Conservation (phyloP, 495 filamentous ascomycete genomes). For the Penicillium soppii region DNA sequence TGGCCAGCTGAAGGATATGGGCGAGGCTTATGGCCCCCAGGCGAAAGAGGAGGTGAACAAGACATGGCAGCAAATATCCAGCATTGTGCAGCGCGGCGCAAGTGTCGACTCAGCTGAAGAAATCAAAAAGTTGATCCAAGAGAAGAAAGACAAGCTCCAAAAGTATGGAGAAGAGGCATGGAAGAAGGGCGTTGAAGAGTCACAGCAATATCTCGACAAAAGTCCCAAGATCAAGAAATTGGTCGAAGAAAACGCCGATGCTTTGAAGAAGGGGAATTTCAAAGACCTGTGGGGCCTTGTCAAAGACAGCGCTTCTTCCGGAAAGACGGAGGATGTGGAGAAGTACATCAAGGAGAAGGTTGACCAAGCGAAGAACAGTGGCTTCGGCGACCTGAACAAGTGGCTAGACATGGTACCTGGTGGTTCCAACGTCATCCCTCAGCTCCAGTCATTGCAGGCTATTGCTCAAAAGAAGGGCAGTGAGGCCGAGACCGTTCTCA, state of each 20-base stretch:
- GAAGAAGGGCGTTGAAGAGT: conserved; percentile 61
- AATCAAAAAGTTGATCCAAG: conserved; percentile 58
- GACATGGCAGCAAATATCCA: conserved; percentile 59
- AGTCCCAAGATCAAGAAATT: conserved; percentile 63
- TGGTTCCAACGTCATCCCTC: conserved; percentile 54
- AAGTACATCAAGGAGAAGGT: conserved; percentile 55
- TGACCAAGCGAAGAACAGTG: conserved; percentile 51
- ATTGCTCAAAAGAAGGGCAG: conserved; percentile 56
- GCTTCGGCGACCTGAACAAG: conserved; percentile 40
- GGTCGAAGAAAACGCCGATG: conserved; percentile 58
- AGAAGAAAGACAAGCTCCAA: conserved; percentile 60
- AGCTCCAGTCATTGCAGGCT: conserved; percentile 52
- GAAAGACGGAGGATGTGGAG: conserved; percentile 54
- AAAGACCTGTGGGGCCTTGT: conserved; percentile 52
- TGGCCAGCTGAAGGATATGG: conserved; percentile 62
- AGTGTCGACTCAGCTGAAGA: conserved; percentile 48
- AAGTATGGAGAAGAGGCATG: conserved; percentile 63
- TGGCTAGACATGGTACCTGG: conserved; percentile 53
- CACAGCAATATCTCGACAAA: conserved; percentile 63
- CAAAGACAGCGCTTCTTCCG: conserved; percentile 53
- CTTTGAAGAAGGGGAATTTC: conserved; percentile 59
- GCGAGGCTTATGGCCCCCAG: conserved; percentile 62
- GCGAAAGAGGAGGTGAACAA: conserved; percentile 67
- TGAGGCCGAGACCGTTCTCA: conserved; percentile 59
- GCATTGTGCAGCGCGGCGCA: conserved; percentile 54